phyloP scores from a whole-genome alignment of 306 rosid genomes.

The Dalbergia cochinchinensis region DNA sequence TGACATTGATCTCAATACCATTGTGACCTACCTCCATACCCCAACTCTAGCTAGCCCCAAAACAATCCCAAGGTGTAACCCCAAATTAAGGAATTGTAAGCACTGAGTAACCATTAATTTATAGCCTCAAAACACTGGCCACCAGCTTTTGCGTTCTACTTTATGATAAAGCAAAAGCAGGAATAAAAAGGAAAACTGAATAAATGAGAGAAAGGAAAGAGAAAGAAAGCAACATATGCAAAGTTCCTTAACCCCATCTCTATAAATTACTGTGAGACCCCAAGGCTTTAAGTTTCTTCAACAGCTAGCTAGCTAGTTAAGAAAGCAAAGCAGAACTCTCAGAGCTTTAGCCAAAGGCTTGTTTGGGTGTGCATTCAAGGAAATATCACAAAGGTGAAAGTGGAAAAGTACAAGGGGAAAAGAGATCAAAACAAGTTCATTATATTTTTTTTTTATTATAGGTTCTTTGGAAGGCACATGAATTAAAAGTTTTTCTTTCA shows the following conservation, averaged over 20 bases:
- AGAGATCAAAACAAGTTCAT: neutral
- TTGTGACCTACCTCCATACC: conserved; percentile 46
- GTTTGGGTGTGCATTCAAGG: conserved; percentile 65
- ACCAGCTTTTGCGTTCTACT: conserved; percentile 72
- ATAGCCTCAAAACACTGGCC: conserved; percentile 55
- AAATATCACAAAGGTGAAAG: conserved; percentile 59
- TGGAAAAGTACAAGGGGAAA: conserved; percentile 43
- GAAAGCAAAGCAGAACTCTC: conserved; percentile 58
- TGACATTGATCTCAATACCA: conserved; percentile 48
- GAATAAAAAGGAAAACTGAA: conserved; percentile 64
- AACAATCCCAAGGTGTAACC: conserved; percentile 64
- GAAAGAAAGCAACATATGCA: conserved; percentile 57
- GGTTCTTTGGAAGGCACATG: conserved; percentile 28
- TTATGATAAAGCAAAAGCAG: conserved; percentile 64
- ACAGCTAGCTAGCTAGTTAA: conserved; percentile 39
- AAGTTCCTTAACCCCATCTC: conserved; percentile 64
- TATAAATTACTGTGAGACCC: conserved; percentile 57
- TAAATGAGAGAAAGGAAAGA: conserved; percentile 55
- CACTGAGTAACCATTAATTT: conserved; percentile 49
- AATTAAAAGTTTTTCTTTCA: conserved; percentile 33
- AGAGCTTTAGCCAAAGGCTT: conserved; percentile 65
- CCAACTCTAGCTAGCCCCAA: conserved; percentile 53
- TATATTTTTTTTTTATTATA: conserved; percentile 30
- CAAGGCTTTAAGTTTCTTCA: conserved; percentile 63
- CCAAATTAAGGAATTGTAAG: conserved; percentile 60